Percentiles rank a stretch among this genome's conserved stretches.
These are phyloP conservation scores for Ilex asprella DNA, from an alignment of 257 asterid species.

Conservation along the genomic window DNA sequence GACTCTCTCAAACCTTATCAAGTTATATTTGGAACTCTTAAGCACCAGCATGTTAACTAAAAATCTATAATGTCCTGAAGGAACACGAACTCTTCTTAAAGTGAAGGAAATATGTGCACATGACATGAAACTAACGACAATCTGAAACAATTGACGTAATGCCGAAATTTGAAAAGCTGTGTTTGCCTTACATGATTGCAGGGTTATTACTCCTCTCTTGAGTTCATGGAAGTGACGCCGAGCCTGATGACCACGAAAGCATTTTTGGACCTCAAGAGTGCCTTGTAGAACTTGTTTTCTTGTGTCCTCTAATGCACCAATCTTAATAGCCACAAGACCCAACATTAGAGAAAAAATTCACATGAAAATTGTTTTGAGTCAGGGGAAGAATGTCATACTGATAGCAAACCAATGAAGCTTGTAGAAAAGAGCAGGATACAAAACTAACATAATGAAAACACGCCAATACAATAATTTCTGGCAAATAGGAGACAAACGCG, in stretches of 20 bases:
- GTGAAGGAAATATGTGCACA: neutral
- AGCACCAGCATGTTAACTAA: neutral
- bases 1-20: no score
- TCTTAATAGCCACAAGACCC: conserved; percentile 35
- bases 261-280: conserved; percentile 62
- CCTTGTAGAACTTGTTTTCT: conserved; percentile 68
- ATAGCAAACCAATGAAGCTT: no score
- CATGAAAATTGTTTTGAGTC: neutral
- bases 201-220: conserved; percentile 43
- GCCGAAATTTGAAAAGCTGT: neutral
- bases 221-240: conserved; percentile 58
- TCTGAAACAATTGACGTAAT: conserved; percentile 1
- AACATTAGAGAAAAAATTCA: conserved; percentile 13
- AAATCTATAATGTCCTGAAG: no score
- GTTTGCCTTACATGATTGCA: conserved; percentile 76
- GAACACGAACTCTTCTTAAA: no score
- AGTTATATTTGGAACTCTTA: neutral
- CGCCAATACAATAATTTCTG: no score
- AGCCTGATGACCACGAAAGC: conserved; percentile 47
- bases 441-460: no score
- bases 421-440: no score
- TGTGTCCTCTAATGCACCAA: conserved; percentile 64
- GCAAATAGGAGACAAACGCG: no score
- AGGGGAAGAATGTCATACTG: neutral
- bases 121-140: neutral